Conservation (phyloP, 2,329 filamentous ascomycete genomes). For the Dothiorella sarmentorum region DNA sequence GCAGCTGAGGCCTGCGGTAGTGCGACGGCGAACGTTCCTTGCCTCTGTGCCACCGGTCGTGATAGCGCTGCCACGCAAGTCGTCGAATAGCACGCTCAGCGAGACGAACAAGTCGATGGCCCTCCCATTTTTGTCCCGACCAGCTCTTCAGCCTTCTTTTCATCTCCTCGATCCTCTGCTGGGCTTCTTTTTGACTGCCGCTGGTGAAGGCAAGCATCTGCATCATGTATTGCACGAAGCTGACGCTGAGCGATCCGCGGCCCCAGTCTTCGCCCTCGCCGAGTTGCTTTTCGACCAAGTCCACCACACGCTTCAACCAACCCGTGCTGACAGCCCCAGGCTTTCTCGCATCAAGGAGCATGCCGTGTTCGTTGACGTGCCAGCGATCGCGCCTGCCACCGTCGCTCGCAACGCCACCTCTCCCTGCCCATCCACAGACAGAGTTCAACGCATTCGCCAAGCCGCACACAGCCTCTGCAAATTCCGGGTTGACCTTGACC, state of each 20-base stretch:
- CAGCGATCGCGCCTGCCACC: conserved; percentile 77
- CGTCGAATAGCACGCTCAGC: conserved; percentile 79
- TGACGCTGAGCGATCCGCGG: conserved; percentile 57
- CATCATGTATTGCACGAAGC: conserved; percentile 40
- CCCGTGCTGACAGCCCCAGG: conserved; percentile 63
- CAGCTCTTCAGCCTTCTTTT: conserved; percentile 45
- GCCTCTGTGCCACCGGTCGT: conserved; percentile 68
- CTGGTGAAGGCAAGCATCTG: conserved; percentile 45
- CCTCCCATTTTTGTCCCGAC: conserved; percentile 80
- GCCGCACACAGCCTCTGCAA: conserved; percentile 94
- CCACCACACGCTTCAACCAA: conserved; percentile 84
- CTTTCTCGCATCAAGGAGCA: conserved; percentile 69
- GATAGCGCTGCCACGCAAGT: conserved; percentile 82
- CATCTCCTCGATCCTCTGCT: conserved; percentile 38
- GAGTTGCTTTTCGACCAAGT: conserved; percentile 86
- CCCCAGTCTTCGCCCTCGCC: conserved; percentile 86
- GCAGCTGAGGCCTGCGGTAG: conserved; percentile 73
- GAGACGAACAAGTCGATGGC: conserved; percentile 76
- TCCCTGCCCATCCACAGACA: conserved; percentile 88
- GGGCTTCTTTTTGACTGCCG: conserved; percentile 28
- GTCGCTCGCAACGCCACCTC: conserved; percentile 78
- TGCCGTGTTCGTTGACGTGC: conserved; percentile 84
- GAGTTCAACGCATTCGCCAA: conserved; percentile 93
- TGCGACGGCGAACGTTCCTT: conserved; percentile 53
- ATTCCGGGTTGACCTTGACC: conserved; percentile 87